phyloP scores from a whole-genome alignment of 495 filamentous ascomycete genomes.

The Pyronema domesticum region DNA sequence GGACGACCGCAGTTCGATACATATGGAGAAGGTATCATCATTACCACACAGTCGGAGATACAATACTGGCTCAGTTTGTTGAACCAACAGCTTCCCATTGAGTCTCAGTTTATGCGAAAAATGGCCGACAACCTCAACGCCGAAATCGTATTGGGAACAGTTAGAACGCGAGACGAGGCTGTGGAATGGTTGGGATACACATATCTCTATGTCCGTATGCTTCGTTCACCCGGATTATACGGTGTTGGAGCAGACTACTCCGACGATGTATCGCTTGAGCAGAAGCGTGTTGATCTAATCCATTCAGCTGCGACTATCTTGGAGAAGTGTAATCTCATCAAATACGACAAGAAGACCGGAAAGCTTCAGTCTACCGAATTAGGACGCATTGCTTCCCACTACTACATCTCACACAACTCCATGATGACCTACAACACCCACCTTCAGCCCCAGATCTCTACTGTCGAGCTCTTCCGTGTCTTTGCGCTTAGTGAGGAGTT shows the following conservation, averaged over 20 bases:
- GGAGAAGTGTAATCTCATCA: conserved; percentile 72
- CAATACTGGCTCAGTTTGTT: conserved; percentile 92
- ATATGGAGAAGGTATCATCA: conserved; percentile 95
- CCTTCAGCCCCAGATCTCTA: conserved; percentile 77
- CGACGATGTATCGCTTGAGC: conserved; percentile 75
- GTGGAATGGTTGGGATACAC: conserved; percentile 99
- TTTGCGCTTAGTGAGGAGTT: conserved; percentile 96
- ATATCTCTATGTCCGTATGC: conserved; percentile 95
- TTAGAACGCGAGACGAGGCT: conserved; percentile 82
- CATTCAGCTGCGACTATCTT: conserved; percentile 82
- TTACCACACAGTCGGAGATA: conserved; percentile 84
- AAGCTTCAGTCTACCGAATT: conserved; percentile 83
- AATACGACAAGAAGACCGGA: conserved; percentile 89
- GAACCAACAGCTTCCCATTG: conserved; percentile 94
- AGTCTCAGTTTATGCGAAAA: conserved; percentile 86
- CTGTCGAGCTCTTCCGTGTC: conserved; percentile 91
- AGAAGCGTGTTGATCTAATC: conserved; percentile 89
- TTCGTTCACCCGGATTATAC: conserved; percentile 87
- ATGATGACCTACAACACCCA: conserved; percentile 95
- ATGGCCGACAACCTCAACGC: conserved; percentile 95
- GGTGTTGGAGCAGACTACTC: conserved; percentile 92
- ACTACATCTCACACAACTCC: conserved; percentile 91
- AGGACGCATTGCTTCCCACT: conserved; percentile 87
- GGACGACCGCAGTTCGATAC: conserved; percentile 94
- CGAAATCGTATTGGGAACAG: conserved; percentile 85